These are phyloP conservation scores for Alternaria arborescens DNA, from an alignment of 2,329 filamentous ascomycete genomes.

Conservation along the genomic window DNA sequence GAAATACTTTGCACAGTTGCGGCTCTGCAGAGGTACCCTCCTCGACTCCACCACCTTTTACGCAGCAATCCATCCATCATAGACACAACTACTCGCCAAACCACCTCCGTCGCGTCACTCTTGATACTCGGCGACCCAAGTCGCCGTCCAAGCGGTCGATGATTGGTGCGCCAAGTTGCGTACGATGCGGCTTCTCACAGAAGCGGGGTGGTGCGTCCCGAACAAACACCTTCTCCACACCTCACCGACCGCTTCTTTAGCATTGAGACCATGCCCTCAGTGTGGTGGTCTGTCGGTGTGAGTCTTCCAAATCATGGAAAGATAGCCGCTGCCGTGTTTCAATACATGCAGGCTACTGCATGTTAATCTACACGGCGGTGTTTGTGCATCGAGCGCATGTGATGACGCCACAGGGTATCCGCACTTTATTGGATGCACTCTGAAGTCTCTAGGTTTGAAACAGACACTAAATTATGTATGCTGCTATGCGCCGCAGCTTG, in stretches of 20 bases:
- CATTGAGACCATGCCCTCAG: neutral
- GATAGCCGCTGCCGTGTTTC: conserved; percentile 6
- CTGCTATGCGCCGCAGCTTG: too few species aligned
- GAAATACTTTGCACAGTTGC: conserved; percentile 5
- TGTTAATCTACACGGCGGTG: neutral
- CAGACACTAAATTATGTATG: too few species aligned
- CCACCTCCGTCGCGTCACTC: conserved; percentile 4
- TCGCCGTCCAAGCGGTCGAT: neutral
- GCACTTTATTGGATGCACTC: neutral
- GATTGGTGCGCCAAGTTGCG: conserved; percentile 21
- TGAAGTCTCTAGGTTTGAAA: too few species aligned
- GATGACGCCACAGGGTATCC: neutral
- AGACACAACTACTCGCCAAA: conserved; percentile 15
- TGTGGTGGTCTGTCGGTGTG: conserved; percentile 25
- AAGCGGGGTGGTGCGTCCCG: conserved; percentile 20
- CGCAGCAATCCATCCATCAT: conserved; percentile 8
- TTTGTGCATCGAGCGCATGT: neutral
- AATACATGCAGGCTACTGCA: conserved; percentile 15
- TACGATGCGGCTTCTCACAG: conserved; percentile 8
- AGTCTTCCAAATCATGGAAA: neutral
- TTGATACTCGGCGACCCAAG: conserved; percentile 9
- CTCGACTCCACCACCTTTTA: neutral
- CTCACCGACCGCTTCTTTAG: conserved; percentile 23
- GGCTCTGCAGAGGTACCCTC: conserved; percentile 19
- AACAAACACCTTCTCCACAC: conserved; percentile 18